These are phyloP conservation scores for Lathyrus oleraceus DNA, from an alignment of 306 rosid species.

Conservation along the genomic window DNA sequence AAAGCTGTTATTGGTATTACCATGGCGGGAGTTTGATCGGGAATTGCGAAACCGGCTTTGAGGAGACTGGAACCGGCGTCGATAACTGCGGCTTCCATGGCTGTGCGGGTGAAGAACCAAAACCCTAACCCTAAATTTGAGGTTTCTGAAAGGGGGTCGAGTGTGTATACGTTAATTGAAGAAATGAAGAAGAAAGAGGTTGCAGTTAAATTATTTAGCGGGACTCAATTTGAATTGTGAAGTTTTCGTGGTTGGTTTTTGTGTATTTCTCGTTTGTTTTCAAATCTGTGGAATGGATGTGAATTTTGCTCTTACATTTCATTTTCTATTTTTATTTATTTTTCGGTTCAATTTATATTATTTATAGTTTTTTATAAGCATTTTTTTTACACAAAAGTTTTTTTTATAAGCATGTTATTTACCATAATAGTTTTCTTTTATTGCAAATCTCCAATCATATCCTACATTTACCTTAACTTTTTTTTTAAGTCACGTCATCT, in stretches of 20 bases:
- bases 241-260: not conserved
- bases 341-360: too few relatives aligned
- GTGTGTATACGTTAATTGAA: not conserved
- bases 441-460: too few relatives aligned
- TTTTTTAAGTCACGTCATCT: too few relatives aligned
- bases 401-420: too few relatives aligned
- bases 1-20: slow-evolving; percentile 34
- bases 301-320: not conserved
- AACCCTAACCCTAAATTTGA: slow-evolving; percentile 50
- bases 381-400: too few relatives aligned
- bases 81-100: slow-evolving; percentile 88
- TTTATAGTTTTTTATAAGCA: too few relatives aligned
- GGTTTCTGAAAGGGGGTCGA: not conserved
- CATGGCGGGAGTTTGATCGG: slow-evolving; percentile 92
- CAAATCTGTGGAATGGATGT: not conserved
- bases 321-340: not conserved
- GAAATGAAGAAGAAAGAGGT: slow-evolving; percentile 14
- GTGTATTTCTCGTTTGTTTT: not conserved
- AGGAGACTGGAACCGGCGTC: slow-evolving; percentile 86
- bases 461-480: too few relatives aligned
- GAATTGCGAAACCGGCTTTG: slow-evolving; percentile 94
- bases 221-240: slow-evolving; percentile 36
- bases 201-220: slow-evolving; percentile 33
- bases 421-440: too few relatives aligned
- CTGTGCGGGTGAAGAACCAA: slow-evolving; percentile 14